Evolutionary conservation across 257 asterid species (phyloP).

Genomic region (Orobanche coerulescens): DNA sequence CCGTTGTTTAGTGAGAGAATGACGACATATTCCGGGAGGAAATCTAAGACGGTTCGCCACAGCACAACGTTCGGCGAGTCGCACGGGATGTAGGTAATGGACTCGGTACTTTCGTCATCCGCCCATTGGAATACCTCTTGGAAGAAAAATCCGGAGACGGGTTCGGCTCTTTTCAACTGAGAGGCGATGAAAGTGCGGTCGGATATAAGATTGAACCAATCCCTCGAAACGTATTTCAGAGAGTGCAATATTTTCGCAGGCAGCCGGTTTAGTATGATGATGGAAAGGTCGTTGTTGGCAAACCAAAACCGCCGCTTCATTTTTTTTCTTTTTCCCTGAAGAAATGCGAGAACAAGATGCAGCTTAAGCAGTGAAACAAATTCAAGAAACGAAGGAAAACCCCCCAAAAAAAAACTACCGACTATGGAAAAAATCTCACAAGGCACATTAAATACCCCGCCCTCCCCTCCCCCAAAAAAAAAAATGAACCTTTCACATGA

Average conservation of each 20-base stretch:
- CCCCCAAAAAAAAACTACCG: too few relatives aligned
- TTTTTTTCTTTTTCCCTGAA: too few relatives aligned
- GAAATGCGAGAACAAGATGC: too few relatives aligned
- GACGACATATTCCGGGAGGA: conserved; percentile 51
- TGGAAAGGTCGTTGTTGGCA: conserved; percentile 30
- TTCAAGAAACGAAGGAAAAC: background rate
- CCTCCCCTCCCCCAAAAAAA: too few relatives aligned
- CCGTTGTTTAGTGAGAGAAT: conserved; percentile 46
- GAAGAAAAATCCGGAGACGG: conserved; percentile 50
- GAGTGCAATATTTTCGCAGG: conserved; percentile 34
- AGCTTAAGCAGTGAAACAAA: background rate
- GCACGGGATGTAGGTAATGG: conserved; percentile 41
- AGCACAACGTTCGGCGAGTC: conserved; percentile 12
- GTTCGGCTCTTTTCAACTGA: conserved; percentile 35
- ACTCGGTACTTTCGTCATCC: conserved; percentile 24
- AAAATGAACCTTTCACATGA: too few relatives aligned
- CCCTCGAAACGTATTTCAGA: conserved; percentile 49
- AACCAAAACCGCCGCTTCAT: conserved; percentile 29
- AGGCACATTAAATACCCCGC: too few relatives aligned
- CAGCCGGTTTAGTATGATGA: conserved; percentile 35
- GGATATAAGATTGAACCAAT: conserved; percentile 43
- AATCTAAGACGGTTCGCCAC: conserved; percentile 27
- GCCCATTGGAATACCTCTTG: conserved; percentile 41
- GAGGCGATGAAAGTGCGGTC: conserved; percentile 34
- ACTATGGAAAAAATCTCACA: too few relatives aligned